Conservation (phyloP, 805 yeast species). For the Wickerhamia fluorescens region DNA sequence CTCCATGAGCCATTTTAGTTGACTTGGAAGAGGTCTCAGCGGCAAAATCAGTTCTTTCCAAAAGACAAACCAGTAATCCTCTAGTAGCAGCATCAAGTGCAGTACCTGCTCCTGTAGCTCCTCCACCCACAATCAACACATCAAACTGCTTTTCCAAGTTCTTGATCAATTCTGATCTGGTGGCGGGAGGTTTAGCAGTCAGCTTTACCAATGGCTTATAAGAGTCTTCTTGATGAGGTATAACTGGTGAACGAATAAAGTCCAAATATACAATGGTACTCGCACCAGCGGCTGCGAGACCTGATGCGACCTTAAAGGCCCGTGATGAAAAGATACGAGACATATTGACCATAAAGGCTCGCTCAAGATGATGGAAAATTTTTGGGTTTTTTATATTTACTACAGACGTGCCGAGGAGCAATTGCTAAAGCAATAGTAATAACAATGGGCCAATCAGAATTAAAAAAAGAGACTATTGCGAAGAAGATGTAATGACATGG, state of each 20-base stretch:
- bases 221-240: constrained; percentile 18
- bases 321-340: constrained; percentile 5
- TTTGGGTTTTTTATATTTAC: constrained; percentile 1
- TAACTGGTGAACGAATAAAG: constrained; percentile 29
- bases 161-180: constrained; percentile 46
- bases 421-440: too few species aligned
- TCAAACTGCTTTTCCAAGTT: constrained; percentile 56
- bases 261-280: constrained; percentile 34
- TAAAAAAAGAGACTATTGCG: too few species aligned
- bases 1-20: constrained; percentile 96
- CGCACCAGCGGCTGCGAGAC: constrained; percentile 24
- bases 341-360: constrained; percentile 1
- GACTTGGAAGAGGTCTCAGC: constrained; percentile 90
- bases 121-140: constrained; percentile 88
- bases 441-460: too few species aligned
- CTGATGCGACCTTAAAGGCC: constrained; percentile 21
- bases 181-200: constrained; percentile 50
- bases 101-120: constrained; percentile 92
- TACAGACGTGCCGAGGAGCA: too few species aligned
- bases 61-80: constrained; percentile 80
- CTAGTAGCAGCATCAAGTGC: constrained; percentile 89
- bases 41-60: constrained; percentile 87
- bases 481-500: too few species aligned
- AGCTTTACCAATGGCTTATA: constrained; percentile 40
- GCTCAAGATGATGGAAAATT: neutral